Percentiles rank a stretch among this genome's conserved stretches.
Evolutionary conservation across 1,284 basidiomycete species (phyloP).

Genomic region (Ganoderma leucocontextum): DNA sequence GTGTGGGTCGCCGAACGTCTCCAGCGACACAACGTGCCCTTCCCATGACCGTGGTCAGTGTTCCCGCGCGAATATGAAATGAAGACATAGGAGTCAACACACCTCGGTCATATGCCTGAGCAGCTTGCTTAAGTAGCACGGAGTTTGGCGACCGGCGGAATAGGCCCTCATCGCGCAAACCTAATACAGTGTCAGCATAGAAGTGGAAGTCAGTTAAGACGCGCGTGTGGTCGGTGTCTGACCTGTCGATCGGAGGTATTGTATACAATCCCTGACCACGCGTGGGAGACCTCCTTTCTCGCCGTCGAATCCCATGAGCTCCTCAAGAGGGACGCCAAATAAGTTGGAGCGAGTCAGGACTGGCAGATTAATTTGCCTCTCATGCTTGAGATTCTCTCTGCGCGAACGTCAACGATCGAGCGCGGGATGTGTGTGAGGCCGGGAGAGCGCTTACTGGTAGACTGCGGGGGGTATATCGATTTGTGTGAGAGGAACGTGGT

Average conservation of each 20-base stretch:
- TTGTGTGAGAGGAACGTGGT: slow-evolving; percentile 80
- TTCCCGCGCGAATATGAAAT: background rate
- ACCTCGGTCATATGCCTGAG: slow-evolving; percentile 86
- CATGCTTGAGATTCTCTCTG: slow-evolving; percentile 80
- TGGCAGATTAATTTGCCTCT: slow-evolving; percentile 71
- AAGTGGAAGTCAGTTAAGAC: slow-evolving; percentile 11
- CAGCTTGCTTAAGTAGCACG: slow-evolving; percentile 72
- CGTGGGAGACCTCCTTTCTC: slow-evolving; percentile 83
- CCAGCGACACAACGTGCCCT: slow-evolving; percentile 81
- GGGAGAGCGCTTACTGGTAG: slow-evolving; percentile 63
- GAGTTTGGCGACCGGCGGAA: slow-evolving; percentile 83
- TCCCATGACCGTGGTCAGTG: slow-evolving; percentile 6
- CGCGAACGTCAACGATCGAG: slow-evolving; percentile 17
- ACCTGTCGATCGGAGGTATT: slow-evolving; percentile 73
- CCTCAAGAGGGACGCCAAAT: slow-evolving; percentile 83
- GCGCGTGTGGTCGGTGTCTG: slow-evolving; percentile 23
- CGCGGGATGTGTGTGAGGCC: slow-evolving; percentile 15
- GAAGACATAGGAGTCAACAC: slow-evolving; percentile 22
- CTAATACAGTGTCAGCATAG: slow-evolving; percentile 44
- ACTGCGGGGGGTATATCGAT: slow-evolving; percentile 86
- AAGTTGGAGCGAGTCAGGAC: slow-evolving; percentile 63
- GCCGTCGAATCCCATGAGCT: slow-evolving; percentile 83
- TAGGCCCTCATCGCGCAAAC: slow-evolving; percentile 78
- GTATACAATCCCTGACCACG: slow-evolving; percentile 80
- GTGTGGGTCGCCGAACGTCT: slow-evolving; percentile 78